A percentile compares a stretch with the other conserved stretches of the same genome.
phyloP scores from a whole-genome alignment of 2,329 filamentous ascomycete species.

The Akanthomyces muscarius region DNA sequence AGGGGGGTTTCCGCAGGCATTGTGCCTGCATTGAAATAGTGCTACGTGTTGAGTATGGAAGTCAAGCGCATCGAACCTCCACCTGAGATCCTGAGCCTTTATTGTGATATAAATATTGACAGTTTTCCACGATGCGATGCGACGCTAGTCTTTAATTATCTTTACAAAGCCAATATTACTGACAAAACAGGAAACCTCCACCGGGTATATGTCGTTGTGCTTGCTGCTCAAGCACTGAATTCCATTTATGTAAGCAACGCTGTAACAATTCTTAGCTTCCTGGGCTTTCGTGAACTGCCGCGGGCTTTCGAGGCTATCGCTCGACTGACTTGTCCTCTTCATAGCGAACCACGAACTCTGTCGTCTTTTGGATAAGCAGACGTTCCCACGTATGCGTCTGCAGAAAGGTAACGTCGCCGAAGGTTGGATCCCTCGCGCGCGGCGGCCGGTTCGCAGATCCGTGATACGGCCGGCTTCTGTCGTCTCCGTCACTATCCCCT shows the following conservation, averaged over 20 bases:
- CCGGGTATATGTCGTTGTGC: neutral
- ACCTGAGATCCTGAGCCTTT: too few species aligned
- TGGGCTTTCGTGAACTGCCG: neutral
- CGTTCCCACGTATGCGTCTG: neutral
- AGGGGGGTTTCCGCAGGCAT: too few species aligned
- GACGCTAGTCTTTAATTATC: too few species aligned
- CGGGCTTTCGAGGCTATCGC: neutral
- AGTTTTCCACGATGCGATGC: too few species aligned
- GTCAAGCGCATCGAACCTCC: too few species aligned
- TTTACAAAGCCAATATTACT: neutral
- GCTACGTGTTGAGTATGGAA: too few species aligned
- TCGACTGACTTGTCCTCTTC: neutral
- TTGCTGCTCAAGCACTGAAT: too few species aligned
- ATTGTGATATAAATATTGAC: too few species aligned
- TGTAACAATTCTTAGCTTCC: neutral
- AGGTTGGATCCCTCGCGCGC: neutral
- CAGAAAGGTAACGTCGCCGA: neutral
- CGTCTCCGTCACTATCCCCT: neutral
- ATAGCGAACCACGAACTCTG: slow-evolving; percentile 10
- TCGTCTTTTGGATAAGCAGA: slow-evolving; percentile 15
- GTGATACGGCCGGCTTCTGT: neutral
- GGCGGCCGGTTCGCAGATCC: neutral
- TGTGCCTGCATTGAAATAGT: too few species aligned
- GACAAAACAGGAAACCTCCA: neutral
- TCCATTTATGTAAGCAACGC: neutral